Evolutionary conservation across 2,329 filamentous ascomycete species (phyloP).

Genomic region (Pseudodiploospora longispora): DNA sequence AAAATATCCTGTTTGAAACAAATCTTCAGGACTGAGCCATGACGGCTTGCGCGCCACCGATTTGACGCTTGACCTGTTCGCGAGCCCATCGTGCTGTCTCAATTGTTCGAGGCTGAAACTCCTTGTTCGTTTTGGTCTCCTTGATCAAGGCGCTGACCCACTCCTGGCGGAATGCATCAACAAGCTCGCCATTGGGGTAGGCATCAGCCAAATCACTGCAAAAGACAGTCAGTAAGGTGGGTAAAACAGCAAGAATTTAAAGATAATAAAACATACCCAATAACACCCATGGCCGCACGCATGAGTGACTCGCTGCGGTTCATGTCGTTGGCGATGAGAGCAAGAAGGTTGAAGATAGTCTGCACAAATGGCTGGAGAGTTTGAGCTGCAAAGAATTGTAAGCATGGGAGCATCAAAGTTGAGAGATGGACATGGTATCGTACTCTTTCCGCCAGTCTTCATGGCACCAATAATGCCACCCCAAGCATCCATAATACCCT

Average conservation of each 20-base stretch:
- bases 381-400: slow-evolving; percentile 43
- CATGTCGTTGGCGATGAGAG: slow-evolving; percentile 68
- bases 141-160: slow-evolving; percentile 88
- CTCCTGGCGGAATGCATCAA: slow-evolving; percentile 77
- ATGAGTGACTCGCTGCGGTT: slow-evolving; percentile 89
- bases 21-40: slow-evolving; percentile 40
- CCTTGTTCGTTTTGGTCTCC: slow-evolving; percentile 82
- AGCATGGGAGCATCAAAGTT: slow-evolving; percentile 11
- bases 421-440: slow-evolving; percentile 22
- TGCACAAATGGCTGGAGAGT: slow-evolving; percentile 70
- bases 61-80: slow-evolving; percentile 93
- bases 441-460: slow-evolving; percentile 73
- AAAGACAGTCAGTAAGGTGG: background rate
- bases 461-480: slow-evolving; percentile 92
- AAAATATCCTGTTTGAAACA: background rate
- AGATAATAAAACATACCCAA: slow-evolving; percentile 60
- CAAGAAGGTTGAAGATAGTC: slow-evolving; percentile 80
- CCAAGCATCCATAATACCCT: slow-evolving; percentile 99
- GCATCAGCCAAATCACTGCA: slow-evolving; percentile 83
- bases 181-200: slow-evolving; percentile 83
- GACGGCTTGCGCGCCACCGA: slow-evolving; percentile 43
- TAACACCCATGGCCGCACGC: slow-evolving; percentile 92
- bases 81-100: slow-evolving; percentile 96
- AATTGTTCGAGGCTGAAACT: slow-evolving; percentile 76
- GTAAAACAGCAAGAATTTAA: background rate